Conservation (phyloP, 2,329 filamentous ascomycete genomes). For the Monosporascus sp. region DNA sequence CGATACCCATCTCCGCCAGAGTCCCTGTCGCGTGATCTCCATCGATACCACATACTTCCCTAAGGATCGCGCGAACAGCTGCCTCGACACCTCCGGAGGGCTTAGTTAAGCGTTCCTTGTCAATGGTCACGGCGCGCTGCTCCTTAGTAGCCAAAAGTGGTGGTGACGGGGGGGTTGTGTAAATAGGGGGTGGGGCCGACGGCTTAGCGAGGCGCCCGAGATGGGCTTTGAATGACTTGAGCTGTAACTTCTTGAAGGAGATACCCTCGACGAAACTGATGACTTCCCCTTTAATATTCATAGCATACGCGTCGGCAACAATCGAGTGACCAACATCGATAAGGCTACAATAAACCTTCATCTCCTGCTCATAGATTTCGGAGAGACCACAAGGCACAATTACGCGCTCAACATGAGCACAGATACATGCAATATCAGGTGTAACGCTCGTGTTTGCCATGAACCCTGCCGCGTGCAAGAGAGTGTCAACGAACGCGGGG, state of each 20-base stretch:
- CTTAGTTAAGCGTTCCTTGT: neutral
- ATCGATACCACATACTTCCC: conserved; percentile 47
- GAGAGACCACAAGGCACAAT: conserved; percentile 8
- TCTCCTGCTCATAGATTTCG: conserved; percentile 9
- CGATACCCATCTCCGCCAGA: conserved; percentile 17
- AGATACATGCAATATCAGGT: conserved; percentile 23
- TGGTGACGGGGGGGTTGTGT: neutral
- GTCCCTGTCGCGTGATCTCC: conserved; percentile 30
- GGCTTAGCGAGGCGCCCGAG: conserved; percentile 1
- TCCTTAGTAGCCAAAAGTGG: neutral
- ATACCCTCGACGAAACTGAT: conserved; percentile 19
- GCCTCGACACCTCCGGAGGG: neutral
- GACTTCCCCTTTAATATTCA: conserved; percentile 14
- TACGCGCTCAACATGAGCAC: conserved; percentile 16
- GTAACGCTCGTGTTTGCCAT: conserved; percentile 22
- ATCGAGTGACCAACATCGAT: conserved; percentile 18
- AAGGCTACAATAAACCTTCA: conserved; percentile 22
- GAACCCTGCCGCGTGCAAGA: conserved; percentile 27
- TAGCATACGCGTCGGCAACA: conserved; percentile 21
- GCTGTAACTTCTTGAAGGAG: conserved; percentile 24
- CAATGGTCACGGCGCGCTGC: neutral
- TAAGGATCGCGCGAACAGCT: conserved; percentile 20
- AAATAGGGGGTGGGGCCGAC: neutral
- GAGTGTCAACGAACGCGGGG: conserved; percentile 23
- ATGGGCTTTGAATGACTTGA: conserved; percentile 27